Evolutionary conservation across 2,329 filamentous ascomycete genomes (phyloP).

Genomic region (Aspergillus sp.): DNA sequence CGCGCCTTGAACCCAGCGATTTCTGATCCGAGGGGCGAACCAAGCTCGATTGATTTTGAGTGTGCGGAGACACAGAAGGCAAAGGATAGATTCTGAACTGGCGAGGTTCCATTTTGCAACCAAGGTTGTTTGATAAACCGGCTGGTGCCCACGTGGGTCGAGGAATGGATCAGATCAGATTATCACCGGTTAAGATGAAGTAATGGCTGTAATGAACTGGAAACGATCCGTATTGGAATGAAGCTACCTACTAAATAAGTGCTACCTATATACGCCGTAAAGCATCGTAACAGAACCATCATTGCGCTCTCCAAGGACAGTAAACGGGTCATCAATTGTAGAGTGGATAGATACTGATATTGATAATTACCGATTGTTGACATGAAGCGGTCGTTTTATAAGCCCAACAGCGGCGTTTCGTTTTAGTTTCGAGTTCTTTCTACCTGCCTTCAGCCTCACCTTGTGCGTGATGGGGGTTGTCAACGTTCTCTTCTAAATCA

Average conservation of each 20-base stretch:
- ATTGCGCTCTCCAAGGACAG: slow-evolving; percentile 3
- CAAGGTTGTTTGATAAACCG: too few species aligned
- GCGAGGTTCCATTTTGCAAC: background rate
- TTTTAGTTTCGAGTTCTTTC: background rate
- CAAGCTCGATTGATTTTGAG: slow-evolving; percentile 30
- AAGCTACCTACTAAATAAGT: slow-evolving; percentile 1
- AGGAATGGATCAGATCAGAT: background rate
- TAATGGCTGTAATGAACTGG: slow-evolving; percentile 2
- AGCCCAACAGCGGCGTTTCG: background rate
- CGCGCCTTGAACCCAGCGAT: slow-evolving; percentile 31
- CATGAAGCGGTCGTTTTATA: background rate
- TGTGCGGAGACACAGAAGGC: slow-evolving; percentile 24
- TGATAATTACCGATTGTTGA: background rate
- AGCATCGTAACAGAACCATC: background rate
- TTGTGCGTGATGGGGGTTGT: background rate
- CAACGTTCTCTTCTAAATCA: slow-evolving; percentile 42
- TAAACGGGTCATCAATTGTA: background rate
- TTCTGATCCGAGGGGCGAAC: slow-evolving; percentile 24
- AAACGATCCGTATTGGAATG: background rate
- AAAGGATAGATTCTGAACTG: slow-evolving; percentile 10
- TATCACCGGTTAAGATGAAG: background rate
- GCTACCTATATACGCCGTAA: slow-evolving; percentile 5
- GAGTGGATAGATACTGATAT: background rate
- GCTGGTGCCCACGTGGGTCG: too few species aligned
- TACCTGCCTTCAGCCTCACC: background rate